Evolutionary conservation across 345 rosid species (phyloP).

Genomic region (Abelmoschus esculentus): DNA sequence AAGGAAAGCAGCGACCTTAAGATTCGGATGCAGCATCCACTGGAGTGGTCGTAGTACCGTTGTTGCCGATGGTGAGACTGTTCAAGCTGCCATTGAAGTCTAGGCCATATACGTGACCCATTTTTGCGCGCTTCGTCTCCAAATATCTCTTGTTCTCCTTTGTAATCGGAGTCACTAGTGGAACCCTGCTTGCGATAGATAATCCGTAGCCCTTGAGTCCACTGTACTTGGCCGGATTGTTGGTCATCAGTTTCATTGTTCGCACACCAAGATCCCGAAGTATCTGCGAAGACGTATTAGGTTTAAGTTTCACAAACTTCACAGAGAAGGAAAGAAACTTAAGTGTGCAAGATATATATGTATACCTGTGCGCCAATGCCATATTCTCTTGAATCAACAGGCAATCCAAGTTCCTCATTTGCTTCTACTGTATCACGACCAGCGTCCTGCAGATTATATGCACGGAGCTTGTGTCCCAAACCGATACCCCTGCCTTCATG

Average conservation of each 20-base stretch:
- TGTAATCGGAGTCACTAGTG: slow-evolving; percentile 59
- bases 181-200: slow-evolving; percentile 59
- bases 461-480: slow-evolving; percentile 83
- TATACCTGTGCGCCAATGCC: slow-evolving; percentile 98
- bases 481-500: slow-evolving; percentile 95
- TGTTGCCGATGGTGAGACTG: slow-evolving; percentile 17
- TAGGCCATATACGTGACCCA: slow-evolving; percentile 67
- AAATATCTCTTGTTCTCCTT: slow-evolving; percentile 65
- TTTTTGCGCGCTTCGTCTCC: slow-evolving; percentile 62
- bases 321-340: neutral
- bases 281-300: slow-evolving; percentile 35
- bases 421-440: slow-evolving; percentile 91
- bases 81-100: slow-evolving; percentile 28
- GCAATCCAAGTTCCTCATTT: slow-evolving; percentile 80
- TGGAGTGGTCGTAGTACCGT: slow-evolving; percentile 10
- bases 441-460: slow-evolving; percentile 79
- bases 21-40: slow-evolving; percentile 15
- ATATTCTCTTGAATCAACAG: slow-evolving; percentile 91
- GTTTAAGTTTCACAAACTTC: neutral
- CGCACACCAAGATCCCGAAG: slow-evolving; percentile 68
- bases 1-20: neutral
- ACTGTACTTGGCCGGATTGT: slow-evolving; percentile 73
- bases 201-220: slow-evolving; percentile 82
- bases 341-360: neutral
- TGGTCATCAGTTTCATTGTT: slow-evolving; percentile 86